Percentiles rank a stretch among this genome's conserved stretches.
These are phyloP conservation scores for Tulasnella sp. DNA, from an alignment of 768 basidiomycete genomes.

Conservation along the genomic window DNA sequence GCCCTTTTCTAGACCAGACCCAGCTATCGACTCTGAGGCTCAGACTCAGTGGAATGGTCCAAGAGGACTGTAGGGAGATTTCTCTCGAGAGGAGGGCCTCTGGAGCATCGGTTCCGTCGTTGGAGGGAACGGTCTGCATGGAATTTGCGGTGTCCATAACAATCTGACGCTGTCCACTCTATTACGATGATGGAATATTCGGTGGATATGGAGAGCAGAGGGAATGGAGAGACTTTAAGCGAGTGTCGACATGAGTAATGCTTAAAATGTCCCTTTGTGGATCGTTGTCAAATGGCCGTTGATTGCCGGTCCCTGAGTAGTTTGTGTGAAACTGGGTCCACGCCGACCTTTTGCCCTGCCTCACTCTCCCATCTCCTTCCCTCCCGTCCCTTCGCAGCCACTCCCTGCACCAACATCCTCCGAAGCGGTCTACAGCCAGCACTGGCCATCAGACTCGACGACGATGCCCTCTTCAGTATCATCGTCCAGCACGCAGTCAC, in stretches of 20 bases:
- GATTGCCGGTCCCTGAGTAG: slow-evolving; percentile 21
- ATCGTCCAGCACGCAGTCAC: slow-evolving; percentile 12
- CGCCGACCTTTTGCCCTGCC: slow-evolving; percentile 22
- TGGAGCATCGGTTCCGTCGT: background rate
- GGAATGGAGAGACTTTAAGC: background rate
- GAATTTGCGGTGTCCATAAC: background rate
- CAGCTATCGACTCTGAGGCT: background rate
- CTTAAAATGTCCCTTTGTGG: slow-evolving; percentile 18
- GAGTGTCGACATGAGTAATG: slow-evolving; percentile 2
- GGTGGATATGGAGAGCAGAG: background rate
- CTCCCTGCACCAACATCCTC: slow-evolving; percentile 9
- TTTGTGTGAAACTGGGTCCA: slow-evolving; percentile 17
- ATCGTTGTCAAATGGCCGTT: slow-evolving; percentile 9
- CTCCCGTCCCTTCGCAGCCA: slow-evolving; percentile 10
- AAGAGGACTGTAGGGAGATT: background rate
- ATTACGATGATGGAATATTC: background rate
- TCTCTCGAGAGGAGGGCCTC: background rate
- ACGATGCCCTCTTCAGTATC: slow-evolving; percentile 1
- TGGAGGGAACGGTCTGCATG: background rate
- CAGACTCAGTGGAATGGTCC: background rate
- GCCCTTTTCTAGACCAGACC: background rate
- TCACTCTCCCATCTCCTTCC: slow-evolving; percentile 15
- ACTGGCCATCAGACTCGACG: slow-evolving; percentile 3
- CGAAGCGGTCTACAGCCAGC: background rate
- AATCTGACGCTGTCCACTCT: slow-evolving; percentile 13